A percentile compares a stretch with the other conserved stretches of the same genome.
Evolutionary conservation across 805 yeast genomes (phyloP).

Genomic region (Wickerhamia fluorescens): DNA sequence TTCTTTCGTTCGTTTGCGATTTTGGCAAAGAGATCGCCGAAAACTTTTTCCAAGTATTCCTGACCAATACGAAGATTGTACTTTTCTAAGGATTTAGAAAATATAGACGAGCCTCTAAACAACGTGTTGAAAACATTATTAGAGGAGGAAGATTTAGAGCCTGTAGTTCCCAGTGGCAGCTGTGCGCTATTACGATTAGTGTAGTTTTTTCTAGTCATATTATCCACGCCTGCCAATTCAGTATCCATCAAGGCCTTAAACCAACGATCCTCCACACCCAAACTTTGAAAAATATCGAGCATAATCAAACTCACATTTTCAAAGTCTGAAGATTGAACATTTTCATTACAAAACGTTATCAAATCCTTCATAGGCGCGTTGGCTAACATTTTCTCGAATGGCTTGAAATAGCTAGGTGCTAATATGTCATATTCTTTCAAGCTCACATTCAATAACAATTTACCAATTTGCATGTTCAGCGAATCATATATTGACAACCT

Average conservation of each 20-base stretch:
- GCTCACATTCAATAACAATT: constrained; percentile 44
- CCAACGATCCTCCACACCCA: constrained; percentile 67
- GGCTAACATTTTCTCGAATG: constrained; percentile 54
- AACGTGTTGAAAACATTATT: constrained; percentile 33
- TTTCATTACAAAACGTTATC: constrained; percentile 39
- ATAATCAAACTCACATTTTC: constrained; percentile 53
- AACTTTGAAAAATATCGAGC: constrained; percentile 67
- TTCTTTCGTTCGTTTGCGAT: constrained; percentile 44
- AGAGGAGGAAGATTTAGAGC: constrained; percentile 9
- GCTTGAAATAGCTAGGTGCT: constrained; percentile 51
- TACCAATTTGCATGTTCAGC: constrained; percentile 46
- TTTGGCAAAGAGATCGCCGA: constrained; percentile 60
- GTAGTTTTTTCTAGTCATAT: constrained; percentile 37
- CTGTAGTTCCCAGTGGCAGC: constrained; percentile 3
- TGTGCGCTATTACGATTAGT: constrained; percentile 14
- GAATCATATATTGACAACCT: constrained; percentile 40
- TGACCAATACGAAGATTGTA: constrained; percentile 73
- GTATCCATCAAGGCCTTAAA: constrained; percentile 58
- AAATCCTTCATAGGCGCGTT: constrained; percentile 47
- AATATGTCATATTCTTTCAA: constrained; percentile 51
- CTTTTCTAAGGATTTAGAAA: constrained; percentile 75
- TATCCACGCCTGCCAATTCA: constrained; percentile 51
- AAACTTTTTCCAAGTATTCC: constrained; percentile 64
- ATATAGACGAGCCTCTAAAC: constrained; percentile 79
- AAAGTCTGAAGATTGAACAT: constrained; percentile 35